Evolutionary conservation across 2,329 filamentous ascomycete species (phyloP), one percentile per base, ranked within the genome.

Genomic region (Juglanconis juglandina): DNA sequence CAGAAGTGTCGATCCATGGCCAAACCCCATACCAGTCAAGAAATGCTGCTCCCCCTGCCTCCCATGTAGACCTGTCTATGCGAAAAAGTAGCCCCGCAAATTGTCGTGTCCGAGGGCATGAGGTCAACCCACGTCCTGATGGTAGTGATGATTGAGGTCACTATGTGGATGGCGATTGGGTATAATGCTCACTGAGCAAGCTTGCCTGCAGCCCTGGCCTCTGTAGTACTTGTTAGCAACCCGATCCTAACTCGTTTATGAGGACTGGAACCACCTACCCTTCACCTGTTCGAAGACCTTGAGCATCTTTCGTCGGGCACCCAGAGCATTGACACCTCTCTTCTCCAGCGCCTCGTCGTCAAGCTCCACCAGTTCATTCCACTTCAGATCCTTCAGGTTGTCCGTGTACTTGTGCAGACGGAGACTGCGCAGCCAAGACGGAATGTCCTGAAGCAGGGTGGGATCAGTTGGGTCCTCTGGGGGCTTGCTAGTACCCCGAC

Each of bases 241-340:
- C 10, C 39, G 52, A 10, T 65, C 65, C 33, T 61, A 3, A 5
- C n/a, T 14, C 24, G 42, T 8, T 53, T n/a, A 3, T 10, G 35
- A 32, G 5, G 24, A 44, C 3, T 44, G 17, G 11, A 17, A 30
- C 8, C 49, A 68, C 77, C 65, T 77, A 87, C 86, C 90, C 76
- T 87, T 92, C 70, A 98, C 94, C 79, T 97, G 93, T 69, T 98
- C 95, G 76, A 98, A 98, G 59, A 98, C 95, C 86, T 99, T 99
- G 63, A 99, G 80, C 91, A 99, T 96, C 84, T 99, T 99, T 73
- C 94, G 90, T 67, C 95, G 84, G 17, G 95, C 95, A 68, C 95
- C 95, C 59, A 98, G 84, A 58, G 95, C 95, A 73, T 96, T 97
- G 37, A 99, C 95, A 53, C 95, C 95, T 56, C 92, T 89, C 33